Percentiles rank a stretch among this genome's conserved stretches.
Conservation (phyloP, 768 basidiomycete species). For the Favolaschia claudopus region DNA sequence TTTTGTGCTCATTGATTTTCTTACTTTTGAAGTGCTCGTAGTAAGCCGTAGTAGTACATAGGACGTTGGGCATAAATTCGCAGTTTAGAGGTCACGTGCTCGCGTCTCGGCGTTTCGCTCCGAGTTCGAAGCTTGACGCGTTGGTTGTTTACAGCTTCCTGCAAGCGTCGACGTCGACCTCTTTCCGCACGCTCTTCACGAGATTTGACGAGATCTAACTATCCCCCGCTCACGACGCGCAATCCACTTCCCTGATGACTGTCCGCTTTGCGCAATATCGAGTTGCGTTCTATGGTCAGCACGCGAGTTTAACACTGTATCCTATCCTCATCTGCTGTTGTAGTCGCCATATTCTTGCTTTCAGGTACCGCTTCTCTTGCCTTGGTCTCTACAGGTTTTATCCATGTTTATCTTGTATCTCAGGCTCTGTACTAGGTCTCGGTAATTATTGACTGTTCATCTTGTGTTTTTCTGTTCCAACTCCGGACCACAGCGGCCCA, state of each 20-base stretch:
- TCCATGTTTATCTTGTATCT: conserved; percentile 3
- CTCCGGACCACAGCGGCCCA: too few species aligned
- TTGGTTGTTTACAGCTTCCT: too few species aligned
- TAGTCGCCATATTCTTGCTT: conserved; percentile 54
- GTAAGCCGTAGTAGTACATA: too few species aligned
- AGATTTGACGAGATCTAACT: background rate
- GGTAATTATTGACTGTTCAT: too few species aligned
- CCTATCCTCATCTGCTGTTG: background rate
- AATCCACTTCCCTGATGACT: conserved; percentile 52
- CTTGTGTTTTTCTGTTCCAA: too few species aligned
- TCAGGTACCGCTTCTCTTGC: conserved; percentile 44
- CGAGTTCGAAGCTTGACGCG: too few species aligned
- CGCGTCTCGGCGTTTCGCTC: background rate
- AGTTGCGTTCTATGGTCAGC: conserved; percentile 34
- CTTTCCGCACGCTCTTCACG: conserved; percentile 7
- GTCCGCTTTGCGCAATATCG: conserved; percentile 66
- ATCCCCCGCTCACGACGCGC: background rate
- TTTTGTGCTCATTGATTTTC: too few species aligned
- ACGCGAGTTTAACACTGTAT: background rate
- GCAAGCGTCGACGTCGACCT: conserved; percentile 9
- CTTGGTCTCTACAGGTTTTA: background rate
- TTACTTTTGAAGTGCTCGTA: too few species aligned
- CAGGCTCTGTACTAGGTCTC: conserved; percentile 70
- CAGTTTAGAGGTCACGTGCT: background rate
- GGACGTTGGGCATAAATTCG: too few species aligned